Conservation (phyloP, 2,329 filamentous ascomycete species). For the Pseudopithomyces maydicus region DNA sequence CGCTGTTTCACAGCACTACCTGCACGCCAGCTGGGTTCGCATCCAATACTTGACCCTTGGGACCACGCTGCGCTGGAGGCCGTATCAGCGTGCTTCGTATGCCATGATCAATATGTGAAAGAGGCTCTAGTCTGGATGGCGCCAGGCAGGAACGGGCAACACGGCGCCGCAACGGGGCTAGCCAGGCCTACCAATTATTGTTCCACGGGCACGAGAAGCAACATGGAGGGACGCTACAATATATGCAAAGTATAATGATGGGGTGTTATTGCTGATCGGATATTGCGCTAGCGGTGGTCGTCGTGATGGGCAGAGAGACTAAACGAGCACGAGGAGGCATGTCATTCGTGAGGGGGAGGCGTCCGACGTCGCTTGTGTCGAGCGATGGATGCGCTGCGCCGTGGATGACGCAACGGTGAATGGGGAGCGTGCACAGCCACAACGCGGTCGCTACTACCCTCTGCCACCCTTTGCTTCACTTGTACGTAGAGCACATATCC, state of each 20-base stretch:
- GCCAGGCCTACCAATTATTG: background rate
- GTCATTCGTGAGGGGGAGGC: background rate
- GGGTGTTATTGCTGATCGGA: background rate
- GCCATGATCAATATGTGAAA: conserved; percentile 1
- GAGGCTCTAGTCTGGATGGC: background rate
- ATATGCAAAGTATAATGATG: background rate
- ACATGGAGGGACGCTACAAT: background rate
- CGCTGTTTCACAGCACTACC: background rate
- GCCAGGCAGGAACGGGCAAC: background rate
- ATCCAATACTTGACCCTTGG: background rate
- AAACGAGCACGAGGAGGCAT: background rate
- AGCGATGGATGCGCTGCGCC: background rate
- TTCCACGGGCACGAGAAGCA: background rate
- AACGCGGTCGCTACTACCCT: background rate
- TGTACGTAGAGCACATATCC: too few relatives aligned
- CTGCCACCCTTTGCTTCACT: too few relatives aligned
- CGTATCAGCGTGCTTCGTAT: conserved; percentile 4
- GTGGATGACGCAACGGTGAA: conserved; percentile 1
- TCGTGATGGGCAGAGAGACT: background rate
- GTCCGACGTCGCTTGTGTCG: too few relatives aligned
- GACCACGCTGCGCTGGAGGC: background rate
- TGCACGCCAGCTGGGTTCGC: background rate
- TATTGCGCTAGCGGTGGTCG: background rate
- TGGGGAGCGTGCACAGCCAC: conserved; percentile 5
- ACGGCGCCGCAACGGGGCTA: background rate